Evolutionary conservation across 2,329 filamentous ascomycete genomes (phyloP).

Genomic region (Neonectria punicea): DNA sequence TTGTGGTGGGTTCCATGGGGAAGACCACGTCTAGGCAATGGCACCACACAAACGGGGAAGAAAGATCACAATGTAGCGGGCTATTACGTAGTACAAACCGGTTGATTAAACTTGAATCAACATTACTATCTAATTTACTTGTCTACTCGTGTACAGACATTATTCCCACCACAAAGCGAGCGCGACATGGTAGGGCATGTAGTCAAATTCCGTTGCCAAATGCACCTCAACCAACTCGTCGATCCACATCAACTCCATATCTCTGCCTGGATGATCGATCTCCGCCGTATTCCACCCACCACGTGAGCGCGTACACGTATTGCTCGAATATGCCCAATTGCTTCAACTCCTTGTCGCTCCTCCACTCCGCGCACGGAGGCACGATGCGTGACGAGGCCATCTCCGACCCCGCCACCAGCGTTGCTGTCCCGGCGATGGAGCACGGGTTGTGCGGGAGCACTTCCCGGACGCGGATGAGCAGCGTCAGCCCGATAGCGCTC

Average conservation of each 20-base stretch:
- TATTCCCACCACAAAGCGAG: background rate
- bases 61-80: too few relatives aligned
- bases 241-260: constrained; percentile 48
- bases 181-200: background rate
- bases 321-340: constrained; percentile 25
- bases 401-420: constrained; percentile 41
- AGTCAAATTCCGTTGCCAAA: constrained; percentile 12
- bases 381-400: constrained; percentile 36
- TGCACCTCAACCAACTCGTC: constrained; percentile 9
- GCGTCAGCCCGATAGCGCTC: constrained; percentile 38
- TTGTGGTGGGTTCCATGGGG: background rate
- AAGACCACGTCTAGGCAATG: background rate
- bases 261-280: constrained; percentile 19
- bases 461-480: constrained; percentile 34
- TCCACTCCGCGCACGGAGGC: constrained; percentile 43
- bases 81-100: too few relatives aligned
- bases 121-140: background rate
- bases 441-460: constrained; percentile 45
- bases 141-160: background rate
- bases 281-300: constrained; percentile 53
- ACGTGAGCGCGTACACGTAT: constrained; percentile 52
- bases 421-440: constrained; percentile 43
- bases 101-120: background rate
- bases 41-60: too few relatives aligned
- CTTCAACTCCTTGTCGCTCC: constrained; percentile 31